A percentile compares a stretch with the other conserved stretches of the same genome.
Conservation (phyloP, 2,329 filamentous ascomycete genomes). For the Penicillium sp. region DNA sequence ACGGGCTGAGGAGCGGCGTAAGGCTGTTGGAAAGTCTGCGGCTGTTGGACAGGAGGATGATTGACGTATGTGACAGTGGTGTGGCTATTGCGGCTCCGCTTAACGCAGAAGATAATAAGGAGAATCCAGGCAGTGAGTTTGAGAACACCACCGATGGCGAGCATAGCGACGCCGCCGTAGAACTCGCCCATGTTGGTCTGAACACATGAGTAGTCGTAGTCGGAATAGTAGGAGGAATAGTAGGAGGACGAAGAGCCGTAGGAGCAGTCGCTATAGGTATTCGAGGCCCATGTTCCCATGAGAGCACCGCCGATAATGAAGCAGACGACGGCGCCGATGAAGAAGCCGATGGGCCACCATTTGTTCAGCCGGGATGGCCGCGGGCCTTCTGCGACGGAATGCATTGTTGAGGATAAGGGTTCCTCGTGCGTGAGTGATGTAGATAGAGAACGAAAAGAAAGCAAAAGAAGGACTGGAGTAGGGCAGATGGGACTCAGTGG, state of each 20-base stretch:
- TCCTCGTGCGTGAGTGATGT: not conserved
- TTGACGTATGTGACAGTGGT: slow-evolving; percentile 15
- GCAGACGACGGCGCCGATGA: slow-evolving; percentile 20
- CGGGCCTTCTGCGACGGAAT: not conserved
- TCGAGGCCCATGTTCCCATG: slow-evolving; percentile 16
- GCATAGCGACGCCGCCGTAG: slow-evolving; percentile 17
- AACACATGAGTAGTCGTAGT: slow-evolving; percentile 13
- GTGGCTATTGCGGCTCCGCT: slow-evolving; percentile 14
- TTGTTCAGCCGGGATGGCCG: slow-evolving; percentile 9
- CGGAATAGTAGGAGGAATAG: slow-evolving; percentile 8
- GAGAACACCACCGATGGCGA: slow-evolving; percentile 20
- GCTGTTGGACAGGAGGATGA: slow-evolving; percentile 3
- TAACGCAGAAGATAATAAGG: slow-evolving; percentile 24
- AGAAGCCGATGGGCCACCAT: slow-evolving; percentile 24
- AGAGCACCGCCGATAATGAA: slow-evolving; percentile 25
- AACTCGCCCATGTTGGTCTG: slow-evolving; percentile 12
- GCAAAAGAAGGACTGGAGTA: not conserved
- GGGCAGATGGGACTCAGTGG: not conserved
- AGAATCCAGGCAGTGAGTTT: slow-evolving; percentile 24
- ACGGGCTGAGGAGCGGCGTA: slow-evolving; percentile 16
- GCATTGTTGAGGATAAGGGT: not conserved
- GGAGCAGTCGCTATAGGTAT: slow-evolving; percentile 9
- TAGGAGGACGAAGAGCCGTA: slow-evolving; percentile 11
- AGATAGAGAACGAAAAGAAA: not conserved
- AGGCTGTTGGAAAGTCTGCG: slow-evolving; percentile 3